Conservation (phyloP, 257 asterid genomes). For the Jacaranda copaia region DNA sequence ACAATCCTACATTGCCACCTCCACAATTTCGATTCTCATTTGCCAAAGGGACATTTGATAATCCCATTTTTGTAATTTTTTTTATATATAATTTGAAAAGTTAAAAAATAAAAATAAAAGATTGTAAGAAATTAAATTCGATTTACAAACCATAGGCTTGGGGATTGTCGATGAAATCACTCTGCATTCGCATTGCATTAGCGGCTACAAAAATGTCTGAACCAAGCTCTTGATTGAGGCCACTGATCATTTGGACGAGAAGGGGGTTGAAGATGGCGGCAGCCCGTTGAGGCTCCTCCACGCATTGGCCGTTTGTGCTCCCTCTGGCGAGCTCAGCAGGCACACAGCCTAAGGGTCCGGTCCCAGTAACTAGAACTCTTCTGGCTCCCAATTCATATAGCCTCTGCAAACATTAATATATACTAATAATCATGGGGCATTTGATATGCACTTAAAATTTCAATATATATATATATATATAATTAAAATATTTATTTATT, state of each 20-base stretch:
- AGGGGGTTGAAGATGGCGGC: constrained; percentile 64
- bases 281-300: constrained; percentile 61
- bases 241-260: constrained; percentile 52
- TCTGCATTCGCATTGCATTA: constrained; percentile 61
- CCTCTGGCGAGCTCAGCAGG: constrained; percentile 63
- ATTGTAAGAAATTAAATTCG: neutral
- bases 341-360: constrained; percentile 81
- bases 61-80: too few relatives aligned
- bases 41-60: too few relatives aligned
- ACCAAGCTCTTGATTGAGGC: constrained; percentile 61
- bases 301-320: constrained; percentile 64
- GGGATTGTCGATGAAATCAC: constrained; percentile 60
- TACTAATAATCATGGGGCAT: too few relatives aligned
- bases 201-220: constrained; percentile 60
- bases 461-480: too few relatives aligned
- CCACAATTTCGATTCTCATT: too few relatives aligned
- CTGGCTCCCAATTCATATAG: constrained; percentile 63
- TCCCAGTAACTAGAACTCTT: constrained; percentile 73
- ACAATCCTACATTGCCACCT: too few relatives aligned
- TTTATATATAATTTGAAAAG: neutral
- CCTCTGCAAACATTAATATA: constrained; percentile 40
- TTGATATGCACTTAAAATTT: too few relatives aligned
- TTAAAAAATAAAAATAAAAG: neutral
- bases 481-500: too few relatives aligned
- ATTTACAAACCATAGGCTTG: constrained; percentile 50